Conservation (phyloP, 805 yeast genomes). For the Candida orba region DNA sequence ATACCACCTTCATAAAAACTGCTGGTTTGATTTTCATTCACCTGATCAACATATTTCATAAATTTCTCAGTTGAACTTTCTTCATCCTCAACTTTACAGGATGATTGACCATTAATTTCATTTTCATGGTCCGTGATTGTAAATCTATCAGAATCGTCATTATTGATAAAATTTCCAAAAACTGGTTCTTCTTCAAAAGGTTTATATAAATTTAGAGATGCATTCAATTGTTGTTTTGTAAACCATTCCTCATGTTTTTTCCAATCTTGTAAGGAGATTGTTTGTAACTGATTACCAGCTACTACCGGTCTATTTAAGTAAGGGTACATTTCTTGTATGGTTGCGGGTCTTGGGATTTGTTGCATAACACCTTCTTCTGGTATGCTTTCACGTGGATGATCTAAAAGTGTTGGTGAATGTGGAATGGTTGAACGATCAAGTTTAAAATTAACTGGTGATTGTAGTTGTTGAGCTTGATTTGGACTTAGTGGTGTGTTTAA, state of each 20-base stretch:
- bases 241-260: slow-evolving; percentile 9
- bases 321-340: slow-evolving; percentile 13
- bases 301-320: slow-evolving; percentile 1
- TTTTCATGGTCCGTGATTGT: not conserved
- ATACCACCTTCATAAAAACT: slow-evolving; percentile 13
- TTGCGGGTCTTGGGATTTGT: slow-evolving; percentile 18
- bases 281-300: slow-evolving; percentile 10
- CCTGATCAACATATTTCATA: slow-evolving; percentile 12
- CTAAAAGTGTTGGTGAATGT: not conserved
- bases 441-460: not conserved
- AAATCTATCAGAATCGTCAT: slow-evolving; percentile 1
- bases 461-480: not conserved
- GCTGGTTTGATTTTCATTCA: slow-evolving; percentile 5
- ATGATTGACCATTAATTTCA: not conserved
- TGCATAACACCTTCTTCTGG: slow-evolving; percentile 12
- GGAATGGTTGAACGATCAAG: not conserved
- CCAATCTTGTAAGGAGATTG: slow-evolving; percentile 20
- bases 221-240: slow-evolving; percentile 2
- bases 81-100: not conserved
- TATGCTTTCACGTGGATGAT: slow-evolving; percentile 7
- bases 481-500: not conserved
- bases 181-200: not conserved
- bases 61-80: slow-evolving; percentile 19
- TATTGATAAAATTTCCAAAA: not conserved
- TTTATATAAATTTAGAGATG: not conserved